Evolutionary conservation across 257 asterid species (phyloP).

Genomic region (Phtheirospermum japonicum): DNA sequence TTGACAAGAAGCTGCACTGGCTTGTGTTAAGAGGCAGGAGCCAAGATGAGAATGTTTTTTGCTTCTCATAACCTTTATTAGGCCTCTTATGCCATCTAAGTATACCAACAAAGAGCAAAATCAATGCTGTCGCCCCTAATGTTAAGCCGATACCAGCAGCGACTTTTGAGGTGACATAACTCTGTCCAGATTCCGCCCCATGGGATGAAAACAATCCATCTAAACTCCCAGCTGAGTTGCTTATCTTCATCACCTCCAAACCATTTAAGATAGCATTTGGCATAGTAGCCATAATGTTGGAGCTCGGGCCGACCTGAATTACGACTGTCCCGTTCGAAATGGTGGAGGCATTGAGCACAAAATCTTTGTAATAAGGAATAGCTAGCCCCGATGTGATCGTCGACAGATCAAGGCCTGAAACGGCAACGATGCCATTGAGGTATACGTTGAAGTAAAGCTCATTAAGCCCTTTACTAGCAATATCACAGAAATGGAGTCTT

Average conservation of each 20-base stretch:
- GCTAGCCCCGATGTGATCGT: conserved; percentile 64
- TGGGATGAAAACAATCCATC: conserved; percentile 66
- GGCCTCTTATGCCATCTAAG: conserved; percentile 40
- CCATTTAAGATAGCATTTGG: conserved; percentile 91
- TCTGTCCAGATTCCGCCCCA: conserved; percentile 29
- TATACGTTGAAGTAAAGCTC: conserved; percentile 92
- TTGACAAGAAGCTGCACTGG: conserved; percentile 71
- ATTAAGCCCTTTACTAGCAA: conserved; percentile 58
- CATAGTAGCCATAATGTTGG: conserved; percentile 38
- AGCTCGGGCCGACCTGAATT: conserved; percentile 72
- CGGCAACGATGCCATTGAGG: conserved; percentile 50
- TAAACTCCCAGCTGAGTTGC: conserved; percentile 75
- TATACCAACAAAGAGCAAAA: conserved; percentile 34
- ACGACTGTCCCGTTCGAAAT: conserved; percentile 48
- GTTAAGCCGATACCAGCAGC: conserved; percentile 51
- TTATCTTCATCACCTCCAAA: conserved; percentile 83
- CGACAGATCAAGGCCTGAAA: conserved; percentile 72
- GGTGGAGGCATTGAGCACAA: conserved; percentile 62
- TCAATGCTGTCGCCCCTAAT: conserved; percentile 37
- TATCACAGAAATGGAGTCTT: conserved; percentile 85
- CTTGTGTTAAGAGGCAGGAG: conserved; percentile 65
- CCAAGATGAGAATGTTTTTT: conserved; percentile 85
- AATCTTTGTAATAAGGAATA: conserved; percentile 70
- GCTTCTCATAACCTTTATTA: conserved; percentile 56
- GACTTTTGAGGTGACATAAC: conserved; percentile 32